Base-by-base conservation (phyloP, 345 rosid species). In the Populus tremula region DNA sequence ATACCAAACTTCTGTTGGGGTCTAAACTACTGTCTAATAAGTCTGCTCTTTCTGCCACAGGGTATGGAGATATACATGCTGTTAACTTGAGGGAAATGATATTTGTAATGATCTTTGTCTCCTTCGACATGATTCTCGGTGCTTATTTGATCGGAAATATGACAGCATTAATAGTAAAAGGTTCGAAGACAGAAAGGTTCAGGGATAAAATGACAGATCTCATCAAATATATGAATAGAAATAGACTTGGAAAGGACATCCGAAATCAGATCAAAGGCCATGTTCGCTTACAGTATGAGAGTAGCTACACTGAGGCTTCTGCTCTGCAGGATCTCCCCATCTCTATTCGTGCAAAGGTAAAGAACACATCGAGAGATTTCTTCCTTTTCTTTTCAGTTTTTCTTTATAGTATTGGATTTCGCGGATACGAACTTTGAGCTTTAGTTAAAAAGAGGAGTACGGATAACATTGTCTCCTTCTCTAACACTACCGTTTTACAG, bases 31-130 rank as follows among this genome's bases (percentile, higher is more conserved):
- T 35, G 63, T 41, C 66, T 76, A 47, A 79, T 65, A n/a, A 36
- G 20, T 25, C 16, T 72, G 18, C 74, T 78, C n/a, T 66, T 8
- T 80, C 21, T 69, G 53, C 33, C 21, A 64, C 88, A 96, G 99
- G 99, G 31, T 96, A 96, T 86, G 99, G 99, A 88, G 99, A 96
- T 63, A 88, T 96, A 80, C 99, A 93, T 69, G 99, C 99, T 4
- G 97, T 96, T 78, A 96, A 96, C 78, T 2, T 92, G 72, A 91
- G 99, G 87, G 99, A 96, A 86, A 96, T 96, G 99, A 91, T 96
- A 84, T 96, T 96, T 38, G 71, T 93, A 72, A 96, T 96, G 99
- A 79, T 89, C 56, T 96, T 84, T 81, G 94, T 93, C 72, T 96
- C 99, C 9, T 90, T 96, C 59, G 99, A 96, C 83, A 96, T 96